Percentiles rank a stretch among this genome's conserved stretches.
These are phyloP conservation scores for Fomitopsis palustris DNA, from an alignment of 1,284 basidiomycete species.

Conservation along the genomic window DNA sequence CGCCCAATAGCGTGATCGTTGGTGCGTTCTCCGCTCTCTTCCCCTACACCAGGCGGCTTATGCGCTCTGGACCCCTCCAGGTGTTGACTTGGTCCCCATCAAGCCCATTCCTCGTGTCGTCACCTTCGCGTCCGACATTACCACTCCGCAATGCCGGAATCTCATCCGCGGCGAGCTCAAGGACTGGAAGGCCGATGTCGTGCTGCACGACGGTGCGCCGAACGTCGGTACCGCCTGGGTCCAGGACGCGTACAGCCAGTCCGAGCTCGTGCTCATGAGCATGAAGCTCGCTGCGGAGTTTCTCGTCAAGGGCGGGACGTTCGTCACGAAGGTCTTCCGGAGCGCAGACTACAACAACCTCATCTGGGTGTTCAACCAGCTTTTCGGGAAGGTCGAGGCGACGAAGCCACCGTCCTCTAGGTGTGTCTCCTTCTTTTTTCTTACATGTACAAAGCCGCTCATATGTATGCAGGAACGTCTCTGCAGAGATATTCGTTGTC, in stretches of 20 bases:
- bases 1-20: conserved; percentile 90
- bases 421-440: conserved; percentile 38
- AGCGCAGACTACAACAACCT: conserved; percentile 99
- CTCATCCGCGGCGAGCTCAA: conserved; percentile 88
- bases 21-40: conserved; percentile 48
- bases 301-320: conserved; percentile 89
- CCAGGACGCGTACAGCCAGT: conserved; percentile 97
- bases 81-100: conserved; percentile 95
- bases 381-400: conserved; percentile 96
- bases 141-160: conserved; percentile 87
- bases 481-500: conserved; percentile 99
- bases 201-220: conserved; percentile 99
- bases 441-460: neutral
- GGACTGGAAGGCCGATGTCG: conserved; percentile 99
- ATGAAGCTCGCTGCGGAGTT: conserved; percentile 98
- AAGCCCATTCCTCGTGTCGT: conserved; percentile 93
- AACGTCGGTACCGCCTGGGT: conserved; percentile 99
- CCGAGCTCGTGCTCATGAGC: conserved; percentile 95
- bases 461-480: conserved; percentile 77
- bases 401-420: conserved; percentile 98
- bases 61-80: conserved; percentile 34
- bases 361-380: conserved; percentile 98
- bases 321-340: conserved; percentile 98
- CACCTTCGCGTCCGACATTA: conserved; percentile 95
- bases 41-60: conserved; percentile 4